Conservation (phyloP, 1,139 yeast genomes). For the Zygosaccharomyces sapae region DNA sequence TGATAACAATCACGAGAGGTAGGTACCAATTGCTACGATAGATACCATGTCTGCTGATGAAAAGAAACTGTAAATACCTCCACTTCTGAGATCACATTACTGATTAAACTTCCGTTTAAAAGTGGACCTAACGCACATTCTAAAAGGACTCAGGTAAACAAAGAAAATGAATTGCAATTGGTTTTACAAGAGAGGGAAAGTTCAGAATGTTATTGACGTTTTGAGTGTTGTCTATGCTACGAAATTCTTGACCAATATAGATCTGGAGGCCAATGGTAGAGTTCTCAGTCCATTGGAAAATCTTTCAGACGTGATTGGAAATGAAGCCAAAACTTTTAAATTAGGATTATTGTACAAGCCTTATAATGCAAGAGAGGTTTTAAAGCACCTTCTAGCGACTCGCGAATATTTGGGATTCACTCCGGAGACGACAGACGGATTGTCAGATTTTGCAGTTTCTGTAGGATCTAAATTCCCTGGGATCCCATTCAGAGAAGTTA, state of each 20-base stretch:
- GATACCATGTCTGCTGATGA: slow-evolving; percentile 12
- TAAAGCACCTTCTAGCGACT: slow-evolving; percentile 32
- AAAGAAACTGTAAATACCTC: slow-evolving; percentile 1
- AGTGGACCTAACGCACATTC: slow-evolving; percentile 3
- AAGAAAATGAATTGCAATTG: slow-evolving; percentile 21
- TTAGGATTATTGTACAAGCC: slow-evolving; percentile 28
- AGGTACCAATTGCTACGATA: not conserved
- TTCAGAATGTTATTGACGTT: slow-evolving; percentile 28
- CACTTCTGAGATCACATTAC: slow-evolving; percentile 10
- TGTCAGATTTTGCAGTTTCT: slow-evolving; percentile 34
- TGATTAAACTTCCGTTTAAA: slow-evolving; percentile 14
- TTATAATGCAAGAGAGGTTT: slow-evolving; percentile 31
- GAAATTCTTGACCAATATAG: slow-evolving; percentile 30
- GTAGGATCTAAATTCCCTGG: slow-evolving; percentile 31
- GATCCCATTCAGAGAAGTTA: slow-evolving; percentile 26
- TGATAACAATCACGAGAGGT: not conserved
- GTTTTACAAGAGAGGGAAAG: slow-evolving; percentile 27
- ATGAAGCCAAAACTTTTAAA: slow-evolving; percentile 19
- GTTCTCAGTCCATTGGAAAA: slow-evolving; percentile 22
- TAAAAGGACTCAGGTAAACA: slow-evolving; percentile 10
- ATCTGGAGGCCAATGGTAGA: slow-evolving; percentile 21
- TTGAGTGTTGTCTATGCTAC: slow-evolving; percentile 28
- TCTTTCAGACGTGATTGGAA: slow-evolving; percentile 23
- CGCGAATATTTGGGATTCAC: slow-evolving; percentile 37
- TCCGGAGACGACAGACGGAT: slow-evolving; percentile 31